Evolutionary conservation across 2,329 filamentous ascomycete species (phyloP), one percentile per base, ranked within the genome.

Genomic region (Aspergillus jensenii): DNA sequence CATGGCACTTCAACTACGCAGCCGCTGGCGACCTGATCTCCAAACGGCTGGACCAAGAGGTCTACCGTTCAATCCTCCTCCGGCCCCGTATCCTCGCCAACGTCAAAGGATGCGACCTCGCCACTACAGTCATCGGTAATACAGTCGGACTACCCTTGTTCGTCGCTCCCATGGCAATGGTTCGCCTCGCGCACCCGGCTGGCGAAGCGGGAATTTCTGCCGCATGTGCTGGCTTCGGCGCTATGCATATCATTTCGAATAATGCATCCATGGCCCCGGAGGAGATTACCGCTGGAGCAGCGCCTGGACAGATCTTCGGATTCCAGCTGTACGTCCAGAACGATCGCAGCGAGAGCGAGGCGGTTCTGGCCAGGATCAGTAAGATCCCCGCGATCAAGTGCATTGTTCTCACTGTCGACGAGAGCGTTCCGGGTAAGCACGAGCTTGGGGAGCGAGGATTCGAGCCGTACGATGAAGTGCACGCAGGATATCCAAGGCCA

Each of bases 311-410:
- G 72, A 79, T 93, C 1, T 96, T 98, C 71, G 93, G 93, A 14
- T 98, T 92, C 91, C 93, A 99, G 78, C 78, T 99, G 19, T 98
- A 99, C 76, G 90, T 96, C 37, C 92, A 97, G 72, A 90, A 84
- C 46, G 89, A 95, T 65, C 84, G 90, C 27, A 82, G 84, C 65
- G 96, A 96, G 82, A 95, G 87, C 72, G 87, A 91, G 69, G 86
- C 85, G 3, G 92, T 95, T 84, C 79, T 96, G 55, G 82, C 82
- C 47, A 84, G 91, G 59, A 90, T 97, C 75, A 87, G 90, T 71
- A 83, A 83, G 65, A 82, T 92, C 12, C 82, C 87, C 56, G 81
- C 81, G 59, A 90, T 90, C 79, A 96, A 93, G 73, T 96, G 93
- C 74, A 84, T 98, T 65, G 89, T 88, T 62, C 81, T 98, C 55